Base-by-base conservation (phyloP, 164 flowering plant genomes). In the Aristolochia californica region DNA sequence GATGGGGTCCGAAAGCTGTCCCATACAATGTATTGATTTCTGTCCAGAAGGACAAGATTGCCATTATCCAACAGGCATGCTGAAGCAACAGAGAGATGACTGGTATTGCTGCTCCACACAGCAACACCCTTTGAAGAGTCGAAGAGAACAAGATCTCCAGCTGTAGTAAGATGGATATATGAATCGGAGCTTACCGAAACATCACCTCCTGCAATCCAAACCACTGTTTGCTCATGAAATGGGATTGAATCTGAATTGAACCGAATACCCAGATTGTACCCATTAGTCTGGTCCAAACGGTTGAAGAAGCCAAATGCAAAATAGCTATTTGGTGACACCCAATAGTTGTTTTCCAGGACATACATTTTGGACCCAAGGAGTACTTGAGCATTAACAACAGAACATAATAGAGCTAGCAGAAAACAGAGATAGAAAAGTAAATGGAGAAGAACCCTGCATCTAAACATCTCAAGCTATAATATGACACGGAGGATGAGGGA, bases 171-270 rank as follows among this genome's bases (percentile, higher is more conserved):
- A 54, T 78, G 68, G 56, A 87, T 74, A 60, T 70, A 82, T 11
- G 90, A 80, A 43, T 67, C 62, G 28, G 62, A 61, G 30, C 81
- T 65, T 4, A 82, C 84, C 0, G 54, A 56, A 21, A 70, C 54
- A 57, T 76, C 81, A 43, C 70, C 86, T 18, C 95, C 95, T 14
- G 78, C 86, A 61, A 71, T 75, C 95, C 95, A 87, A 55, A 84
- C 82, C 45, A 75, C 70, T 15, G 62, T 60, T 57, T 62, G 86
- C 30, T 78, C 56, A 16, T 17, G 58, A 57, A 5, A 28, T 2
- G 88, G 84, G 43, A 84, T 77, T 11, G 74, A 73, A 21, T 59
- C 54, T 1, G 85, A 76, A 72, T 75, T 75, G 68, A 76, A 84
- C 18, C 73, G 71, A 49, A 86, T 73, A 13, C 89, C 93, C 8